phyloP scores from a whole-genome alignment of 495 filamentous ascomycete species.

The Podospora anserina region DNA sequence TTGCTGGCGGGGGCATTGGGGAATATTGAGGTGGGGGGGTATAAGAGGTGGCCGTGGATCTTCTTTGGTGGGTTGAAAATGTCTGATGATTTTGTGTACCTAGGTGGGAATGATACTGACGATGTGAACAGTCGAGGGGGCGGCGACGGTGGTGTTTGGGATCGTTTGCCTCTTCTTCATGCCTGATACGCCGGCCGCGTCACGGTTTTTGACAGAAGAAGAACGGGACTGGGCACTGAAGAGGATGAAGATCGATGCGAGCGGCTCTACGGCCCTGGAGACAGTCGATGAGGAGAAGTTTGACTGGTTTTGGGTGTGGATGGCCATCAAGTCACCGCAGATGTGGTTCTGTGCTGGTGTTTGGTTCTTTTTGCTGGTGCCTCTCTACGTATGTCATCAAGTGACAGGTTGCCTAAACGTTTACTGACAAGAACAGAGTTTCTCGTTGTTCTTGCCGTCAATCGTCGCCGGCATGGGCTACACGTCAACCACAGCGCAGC shows the following conservation, averaged over 20 bases:
- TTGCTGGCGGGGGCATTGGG: constrained; percentile 55
- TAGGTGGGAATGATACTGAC: not conserved
- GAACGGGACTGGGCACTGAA: constrained; percentile 35
- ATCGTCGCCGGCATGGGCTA: constrained; percentile 56
- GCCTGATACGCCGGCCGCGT: constrained; percentile 43
- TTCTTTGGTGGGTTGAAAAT: constrained; percentile 32
- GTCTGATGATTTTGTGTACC: not conserved
- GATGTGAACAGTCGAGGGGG: constrained; percentile 37
- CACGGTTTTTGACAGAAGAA: constrained; percentile 41
- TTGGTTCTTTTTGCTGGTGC: constrained; percentile 43
- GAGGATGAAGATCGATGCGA: constrained; percentile 43
- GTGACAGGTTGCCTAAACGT: not conserved
- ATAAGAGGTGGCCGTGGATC: constrained; percentile 48
- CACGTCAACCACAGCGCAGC: constrained; percentile 50
- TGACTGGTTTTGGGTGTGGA: constrained; percentile 41
- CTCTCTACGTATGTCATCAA: constrained; percentile 31
- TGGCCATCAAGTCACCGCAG: constrained; percentile 44
- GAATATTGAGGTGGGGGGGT: constrained; percentile 38
- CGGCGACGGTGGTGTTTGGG: constrained; percentile 43
- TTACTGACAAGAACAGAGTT: constrained; percentile 19
- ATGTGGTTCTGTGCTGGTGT: constrained; percentile 40
- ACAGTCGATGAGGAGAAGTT: constrained; percentile 46
- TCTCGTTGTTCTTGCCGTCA: constrained; percentile 43
- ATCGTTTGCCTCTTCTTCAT: constrained; percentile 43
- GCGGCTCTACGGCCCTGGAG: constrained; percentile 34